A percentile compares a stretch with the other conserved stretches of the same genome.
Conservation (phyloP, 352 stramenopile species). For the Ophiocytium majus region DNA sequence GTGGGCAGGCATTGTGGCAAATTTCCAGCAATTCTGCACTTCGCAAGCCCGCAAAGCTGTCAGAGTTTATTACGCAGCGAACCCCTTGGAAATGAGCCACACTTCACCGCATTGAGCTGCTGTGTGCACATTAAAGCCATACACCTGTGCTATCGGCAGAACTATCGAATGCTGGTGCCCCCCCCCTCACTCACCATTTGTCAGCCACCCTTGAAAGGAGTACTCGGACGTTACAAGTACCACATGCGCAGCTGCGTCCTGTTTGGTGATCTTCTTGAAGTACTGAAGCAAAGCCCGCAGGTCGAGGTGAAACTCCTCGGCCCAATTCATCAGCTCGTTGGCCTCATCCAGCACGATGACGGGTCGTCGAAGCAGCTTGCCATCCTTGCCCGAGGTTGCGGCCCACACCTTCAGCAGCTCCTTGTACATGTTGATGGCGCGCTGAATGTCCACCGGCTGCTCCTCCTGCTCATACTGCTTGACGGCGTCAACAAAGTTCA, state of each 20-base stretch:
- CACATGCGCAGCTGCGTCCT: not conserved
- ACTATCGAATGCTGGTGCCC: too few relatives aligned
- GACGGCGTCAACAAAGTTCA: not conserved
- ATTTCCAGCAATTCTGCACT: too few relatives aligned
- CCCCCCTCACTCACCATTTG: not conserved
- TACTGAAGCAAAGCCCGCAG: not conserved
- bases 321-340: not conserved
- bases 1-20: too few relatives aligned
- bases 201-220: not conserved
- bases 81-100: too few relatives aligned
- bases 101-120: too few relatives aligned
- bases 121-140: too few relatives aligned
- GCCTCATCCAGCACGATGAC: constrained; percentile 8
- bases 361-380: not conserved
- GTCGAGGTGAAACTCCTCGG: not conserved
- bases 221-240: constrained; percentile 6
- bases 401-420: not conserved
- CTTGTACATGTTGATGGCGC: not conserved
- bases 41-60: too few relatives aligned
- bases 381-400: not conserved
- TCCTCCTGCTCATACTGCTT: not conserved
- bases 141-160: too few relatives aligned
- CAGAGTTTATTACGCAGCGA: too few relatives aligned
- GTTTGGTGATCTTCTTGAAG: constrained; percentile 1
- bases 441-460: not conserved